phyloP scores from a whole-genome alignment of 805 yeast genomes.

The Blastobotrys americana region DNA sequence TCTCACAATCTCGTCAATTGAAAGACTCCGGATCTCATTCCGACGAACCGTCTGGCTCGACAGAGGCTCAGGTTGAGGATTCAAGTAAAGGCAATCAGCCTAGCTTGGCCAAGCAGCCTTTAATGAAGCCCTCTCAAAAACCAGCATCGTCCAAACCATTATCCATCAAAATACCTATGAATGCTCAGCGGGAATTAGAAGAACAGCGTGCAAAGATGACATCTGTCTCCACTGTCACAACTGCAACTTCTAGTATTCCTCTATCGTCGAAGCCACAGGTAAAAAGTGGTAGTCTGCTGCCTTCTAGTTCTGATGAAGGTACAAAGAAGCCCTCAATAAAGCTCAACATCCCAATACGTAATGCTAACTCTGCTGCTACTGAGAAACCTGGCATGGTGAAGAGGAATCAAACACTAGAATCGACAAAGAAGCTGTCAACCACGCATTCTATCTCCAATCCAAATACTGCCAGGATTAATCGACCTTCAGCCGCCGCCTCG shows the following conservation, averaged over 20 bases:
- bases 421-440: neutral
- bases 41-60: too few species aligned
- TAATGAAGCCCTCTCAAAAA: neutral
- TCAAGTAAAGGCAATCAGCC: neutral
- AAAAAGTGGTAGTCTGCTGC: neutral
- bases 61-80: too few species aligned
- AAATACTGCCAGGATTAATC: neutral
- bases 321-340: neutral
- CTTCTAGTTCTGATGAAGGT: neutral
- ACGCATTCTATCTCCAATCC: neutral
- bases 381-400: conserved; percentile 1
- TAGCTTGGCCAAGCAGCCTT: neutral
- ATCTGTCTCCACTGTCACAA: neutral
- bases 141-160: conserved; percentile 3
- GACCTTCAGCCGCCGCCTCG: neutral
- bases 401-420: conserved; percentile 6
- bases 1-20: neutral
- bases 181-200: conserved; percentile 4
- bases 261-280: neutral
- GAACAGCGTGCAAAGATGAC: neutral
- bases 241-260: neutral
- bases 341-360: neutral
- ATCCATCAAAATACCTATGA: conserved; percentile 2
- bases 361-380: neutral
- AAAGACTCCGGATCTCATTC: neutral